These are phyloP conservation scores for Mollisiaceae sp. DNA, from an alignment of 2,329 filamentous ascomycete genomes.

Conservation along the genomic window DNA sequence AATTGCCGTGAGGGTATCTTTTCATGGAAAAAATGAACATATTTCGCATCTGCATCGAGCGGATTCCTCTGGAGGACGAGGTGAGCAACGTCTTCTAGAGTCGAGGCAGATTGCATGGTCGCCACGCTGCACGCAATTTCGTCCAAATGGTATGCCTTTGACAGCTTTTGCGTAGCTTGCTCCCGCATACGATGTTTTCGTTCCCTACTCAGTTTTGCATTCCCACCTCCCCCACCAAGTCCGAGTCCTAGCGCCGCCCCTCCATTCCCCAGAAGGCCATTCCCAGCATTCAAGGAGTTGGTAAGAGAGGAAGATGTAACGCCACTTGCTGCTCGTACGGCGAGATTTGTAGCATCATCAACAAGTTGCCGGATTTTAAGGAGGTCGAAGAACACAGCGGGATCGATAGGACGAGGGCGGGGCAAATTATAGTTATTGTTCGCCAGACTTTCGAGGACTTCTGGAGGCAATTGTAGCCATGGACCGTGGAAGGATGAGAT, in stretches of 20 bases:
- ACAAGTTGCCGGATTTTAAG: conserved; percentile 81
- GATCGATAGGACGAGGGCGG: conserved; percentile 77
- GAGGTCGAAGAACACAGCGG: conserved; percentile 81
- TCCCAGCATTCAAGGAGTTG: conserved; percentile 56
- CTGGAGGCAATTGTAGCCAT: conserved; percentile 80
- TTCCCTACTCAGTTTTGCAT: conserved; percentile 74
- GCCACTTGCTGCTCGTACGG: conserved; percentile 77
- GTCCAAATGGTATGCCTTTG: conserved; percentile 78
- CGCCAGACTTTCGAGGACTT: conserved; percentile 79
- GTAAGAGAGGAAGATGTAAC: conserved; percentile 68
- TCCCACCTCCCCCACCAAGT: conserved; percentile 59
- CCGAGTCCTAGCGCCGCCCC: conserved; percentile 62
- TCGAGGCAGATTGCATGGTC: conserved; percentile 80
- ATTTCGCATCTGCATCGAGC: conserved; percentile 75
- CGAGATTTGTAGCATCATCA: conserved; percentile 79
- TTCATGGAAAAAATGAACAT: conserved; percentile 93
- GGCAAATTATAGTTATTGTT: conserved; percentile 81
- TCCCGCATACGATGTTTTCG: conserved; percentile 80
- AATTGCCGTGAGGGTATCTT: conserved; percentile 81
- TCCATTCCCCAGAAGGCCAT: conserved; percentile 53
- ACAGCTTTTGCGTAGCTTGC: conserved; percentile 78
- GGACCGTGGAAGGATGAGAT: conserved; percentile 84
- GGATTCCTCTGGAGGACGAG: conserved; percentile 73
- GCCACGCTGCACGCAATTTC: conserved; percentile 84
- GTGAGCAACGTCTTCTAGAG: conserved; percentile 76